Evolutionary conservation across 495 filamentous ascomycete species (phyloP).

Genomic region (Tuber calosporum): DNA sequence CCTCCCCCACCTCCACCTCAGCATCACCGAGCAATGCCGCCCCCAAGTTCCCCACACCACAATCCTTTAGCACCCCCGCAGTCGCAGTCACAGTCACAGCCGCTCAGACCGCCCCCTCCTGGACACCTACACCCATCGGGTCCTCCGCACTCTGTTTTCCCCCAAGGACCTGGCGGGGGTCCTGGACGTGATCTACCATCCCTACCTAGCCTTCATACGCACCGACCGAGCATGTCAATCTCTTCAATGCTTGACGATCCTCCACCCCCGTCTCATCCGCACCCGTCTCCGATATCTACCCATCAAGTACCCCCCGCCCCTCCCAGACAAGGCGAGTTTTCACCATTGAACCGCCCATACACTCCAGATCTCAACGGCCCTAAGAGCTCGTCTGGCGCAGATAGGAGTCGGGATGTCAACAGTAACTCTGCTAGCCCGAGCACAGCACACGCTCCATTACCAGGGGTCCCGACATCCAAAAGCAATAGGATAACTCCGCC

Average conservation of each 20-base stretch:
- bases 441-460: conserved; percentile 41
- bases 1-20: conserved; percentile 32
- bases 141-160: conserved; percentile 48
- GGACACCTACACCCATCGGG: conserved; percentile 48
- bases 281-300: conserved; percentile 48
- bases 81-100: conserved; percentile 27
- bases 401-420: conserved; percentile 45
- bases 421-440: conserved; percentile 47
- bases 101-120: conserved; percentile 42
- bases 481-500: conserved; percentile 47
- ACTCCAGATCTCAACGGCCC: conserved; percentile 60
- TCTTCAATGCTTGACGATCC: conserved; percentile 74
- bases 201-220: conserved; percentile 32
- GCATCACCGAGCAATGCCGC: conserved; percentile 39
- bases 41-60: conserved; percentile 31
- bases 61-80: conserved; percentile 25
- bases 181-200: conserved; percentile 52
- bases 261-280: conserved; percentile 49
- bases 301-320: conserved; percentile 53
- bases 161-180: conserved; percentile 50
- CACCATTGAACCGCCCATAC: conserved; percentile 59
- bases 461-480: conserved; percentile 28
- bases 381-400: conserved; percentile 44
- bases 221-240: conserved; percentile 72
- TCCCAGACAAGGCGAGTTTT: conserved; percentile 55